Percentiles rank a stretch among this genome's conserved stretches.
Conservation (phyloP, 2,329 filamentous ascomycete genomes). For the Diplodia seriata region DNA sequence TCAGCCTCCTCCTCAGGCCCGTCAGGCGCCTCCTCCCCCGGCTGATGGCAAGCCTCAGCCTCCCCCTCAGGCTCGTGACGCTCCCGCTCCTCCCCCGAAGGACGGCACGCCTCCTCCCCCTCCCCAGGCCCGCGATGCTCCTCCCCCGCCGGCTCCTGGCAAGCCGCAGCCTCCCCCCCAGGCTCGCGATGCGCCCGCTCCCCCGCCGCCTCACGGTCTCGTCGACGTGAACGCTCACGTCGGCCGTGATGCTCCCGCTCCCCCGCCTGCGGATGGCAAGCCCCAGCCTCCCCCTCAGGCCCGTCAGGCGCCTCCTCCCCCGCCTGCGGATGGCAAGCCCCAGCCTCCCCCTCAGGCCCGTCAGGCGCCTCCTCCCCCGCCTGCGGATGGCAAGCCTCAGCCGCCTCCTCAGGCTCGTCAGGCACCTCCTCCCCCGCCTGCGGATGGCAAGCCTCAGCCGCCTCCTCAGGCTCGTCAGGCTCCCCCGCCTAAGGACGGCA, state of each 20-base stretch:
- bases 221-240: too few species aligned
- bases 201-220: background rate
- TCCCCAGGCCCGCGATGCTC: slow-evolving; percentile 3
- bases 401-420: background rate
- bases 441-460: background rate
- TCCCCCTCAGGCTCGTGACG: slow-evolving; percentile 13
- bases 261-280: background rate
- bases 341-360: background rate
- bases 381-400: background rate
- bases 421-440: too few species aligned
- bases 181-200: background rate
- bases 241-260: background rate
- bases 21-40: background rate
- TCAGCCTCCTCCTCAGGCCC: background rate
- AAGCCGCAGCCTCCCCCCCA: background rate
- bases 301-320: background rate
- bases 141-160: background rate
- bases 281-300: background rate
- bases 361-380: background rate
- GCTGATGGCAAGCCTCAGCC: slow-evolving; percentile 2
- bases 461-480: background rate
- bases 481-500: background rate
- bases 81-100: background rate
- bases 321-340: background rate
- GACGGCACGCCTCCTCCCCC: background rate